These are phyloP conservation scores for Termitomyces sp. DNA, from an alignment of 768 basidiomycete genomes.

Conservation along the genomic window DNA sequence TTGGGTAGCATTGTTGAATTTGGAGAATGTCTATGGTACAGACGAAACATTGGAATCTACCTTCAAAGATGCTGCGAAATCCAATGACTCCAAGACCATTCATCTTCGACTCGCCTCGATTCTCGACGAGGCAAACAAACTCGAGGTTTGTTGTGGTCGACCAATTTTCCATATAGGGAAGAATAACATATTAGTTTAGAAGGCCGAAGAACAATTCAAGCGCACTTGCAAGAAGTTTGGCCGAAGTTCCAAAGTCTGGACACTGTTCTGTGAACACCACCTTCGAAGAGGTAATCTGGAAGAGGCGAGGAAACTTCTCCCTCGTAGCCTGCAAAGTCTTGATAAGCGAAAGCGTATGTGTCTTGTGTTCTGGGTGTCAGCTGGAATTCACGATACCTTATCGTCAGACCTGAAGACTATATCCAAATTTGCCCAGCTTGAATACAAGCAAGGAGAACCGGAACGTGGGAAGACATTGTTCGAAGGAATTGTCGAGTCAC, in stretches of 20 bases:
- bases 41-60: constrained; percentile 71
- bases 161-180: background rate
- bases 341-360: constrained; percentile 90
- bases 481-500: constrained; percentile 93
- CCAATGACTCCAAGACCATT: constrained; percentile 91
- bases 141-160: constrained; percentile 37
- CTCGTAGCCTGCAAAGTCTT: constrained; percentile 83
- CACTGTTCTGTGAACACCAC: constrained; percentile 79
- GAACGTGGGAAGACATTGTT: constrained; percentile 96
- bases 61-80: constrained; percentile 86
- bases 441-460: constrained; percentile 90
- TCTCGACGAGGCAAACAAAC: constrained; percentile 77
- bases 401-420: constrained; percentile 87
- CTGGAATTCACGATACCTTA: background rate
- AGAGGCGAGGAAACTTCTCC: constrained; percentile 78
- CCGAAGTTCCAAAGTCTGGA: constrained; percentile 92
- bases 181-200: constrained; percentile 35
- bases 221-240: constrained; percentile 92
- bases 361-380: background rate
- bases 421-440: constrained; percentile 89
- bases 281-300: constrained; percentile 69
- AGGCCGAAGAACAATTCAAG: constrained; percentile 90
- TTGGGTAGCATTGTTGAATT: constrained; percentile 93
- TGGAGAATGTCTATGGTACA: constrained; percentile 91
- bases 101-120: constrained; percentile 83